Conservation (phyloP, 2,329 filamentous ascomycete species). For the Gyromitra esculenta region DNA sequence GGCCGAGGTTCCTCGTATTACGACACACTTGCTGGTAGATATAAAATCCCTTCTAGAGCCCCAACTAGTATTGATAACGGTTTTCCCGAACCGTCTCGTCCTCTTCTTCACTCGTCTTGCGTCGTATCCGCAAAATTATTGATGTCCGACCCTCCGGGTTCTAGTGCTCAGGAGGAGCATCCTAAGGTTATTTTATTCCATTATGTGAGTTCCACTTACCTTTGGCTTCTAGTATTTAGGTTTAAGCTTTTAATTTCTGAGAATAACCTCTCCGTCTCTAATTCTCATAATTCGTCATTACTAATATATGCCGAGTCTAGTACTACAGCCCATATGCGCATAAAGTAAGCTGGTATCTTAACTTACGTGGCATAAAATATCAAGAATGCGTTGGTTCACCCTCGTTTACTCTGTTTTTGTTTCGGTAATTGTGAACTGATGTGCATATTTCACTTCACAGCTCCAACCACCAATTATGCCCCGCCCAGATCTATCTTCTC, state of each 20-base stretch:
- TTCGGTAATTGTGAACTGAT: neutral
- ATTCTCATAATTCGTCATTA: neutral
- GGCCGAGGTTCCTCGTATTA: constrained; percentile 21
- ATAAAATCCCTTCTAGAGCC: constrained; percentile 13
- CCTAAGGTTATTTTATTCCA: constrained; percentile 48
- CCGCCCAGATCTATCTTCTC: constrained; percentile 70
- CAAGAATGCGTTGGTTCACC: constrained; percentile 45
- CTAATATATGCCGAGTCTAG: constrained; percentile 20
- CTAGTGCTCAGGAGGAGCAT: constrained; percentile 8
- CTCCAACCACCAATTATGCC: constrained; percentile 74
- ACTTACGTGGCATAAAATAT: constrained; percentile 44
- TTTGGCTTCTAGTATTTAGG: neutral
- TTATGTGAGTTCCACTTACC: constrained; percentile 28
- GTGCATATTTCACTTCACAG: constrained; percentile 60
- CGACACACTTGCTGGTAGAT: neutral
- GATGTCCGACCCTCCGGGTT: constrained; percentile 3
- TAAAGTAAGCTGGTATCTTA: constrained; percentile 53
- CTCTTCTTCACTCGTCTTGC: neutral
- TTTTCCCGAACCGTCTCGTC: neutral
- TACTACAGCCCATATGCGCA: constrained; percentile 51
- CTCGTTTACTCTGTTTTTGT: constrained; percentile 14
- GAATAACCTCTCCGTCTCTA: neutral
- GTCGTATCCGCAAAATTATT: neutral
- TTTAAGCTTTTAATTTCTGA: neutral
- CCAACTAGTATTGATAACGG: neutral